These are phyloP conservation scores for Plasmodium reichenowi DNA, from an alignment of 169 alveolate species.

Conservation along the genomic window DNA sequence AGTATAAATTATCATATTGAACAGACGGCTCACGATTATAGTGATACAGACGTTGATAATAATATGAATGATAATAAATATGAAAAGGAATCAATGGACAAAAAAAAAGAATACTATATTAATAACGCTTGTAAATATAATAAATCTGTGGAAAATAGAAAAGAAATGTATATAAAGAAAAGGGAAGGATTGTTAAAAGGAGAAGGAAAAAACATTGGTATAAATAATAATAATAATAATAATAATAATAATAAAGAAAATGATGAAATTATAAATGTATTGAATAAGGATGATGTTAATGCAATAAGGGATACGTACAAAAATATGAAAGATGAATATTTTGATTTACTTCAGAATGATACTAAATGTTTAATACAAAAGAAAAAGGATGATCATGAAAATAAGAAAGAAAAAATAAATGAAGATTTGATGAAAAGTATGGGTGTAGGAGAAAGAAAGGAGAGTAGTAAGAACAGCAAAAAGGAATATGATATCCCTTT, in stretches of 20 bases:
- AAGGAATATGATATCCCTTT: too few species aligned
- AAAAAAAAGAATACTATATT: background rate
- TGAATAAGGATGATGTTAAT: too few species aligned
- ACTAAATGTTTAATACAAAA: too few species aligned
- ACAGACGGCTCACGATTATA: background rate
- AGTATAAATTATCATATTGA: background rate
- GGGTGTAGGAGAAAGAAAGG: background rate
- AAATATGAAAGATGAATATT: too few species aligned
- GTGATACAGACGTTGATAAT: too few species aligned
- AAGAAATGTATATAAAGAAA: background rate
- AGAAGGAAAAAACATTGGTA: background rate
- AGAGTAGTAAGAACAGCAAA: too few species aligned
- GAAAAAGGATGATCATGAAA: background rate
- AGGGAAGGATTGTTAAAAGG: conserved; percentile 2
- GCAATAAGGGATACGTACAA: too few species aligned
- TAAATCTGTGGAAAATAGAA: too few species aligned
- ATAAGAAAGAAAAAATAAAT: conserved; percentile 16
- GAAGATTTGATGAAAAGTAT: conserved; percentile 21
- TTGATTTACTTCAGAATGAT: conserved; percentile 3
- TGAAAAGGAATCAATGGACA: background rate
- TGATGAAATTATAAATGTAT: background rate
- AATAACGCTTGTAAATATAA: too few species aligned
- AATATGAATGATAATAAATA: background rate
- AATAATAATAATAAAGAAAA: background rate
- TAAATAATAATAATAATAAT: background rate